Evolutionary conservation across 192 early-diverging fungal genomes (phyloP).

Genomic region (Spizellomyces punctatus): DNA sequence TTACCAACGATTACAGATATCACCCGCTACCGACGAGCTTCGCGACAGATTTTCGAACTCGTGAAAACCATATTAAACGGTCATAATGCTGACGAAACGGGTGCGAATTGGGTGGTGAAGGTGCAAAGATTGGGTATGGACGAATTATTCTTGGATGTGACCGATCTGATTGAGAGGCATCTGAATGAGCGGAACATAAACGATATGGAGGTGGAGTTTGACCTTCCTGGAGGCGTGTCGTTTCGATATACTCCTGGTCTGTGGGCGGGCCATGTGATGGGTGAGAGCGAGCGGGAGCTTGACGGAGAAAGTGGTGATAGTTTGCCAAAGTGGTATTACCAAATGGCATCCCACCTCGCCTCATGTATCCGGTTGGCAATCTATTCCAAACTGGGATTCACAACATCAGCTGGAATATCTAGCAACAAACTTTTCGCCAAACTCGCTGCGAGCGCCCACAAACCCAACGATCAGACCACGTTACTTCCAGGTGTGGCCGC

Average conservation of each 20-base stretch:
- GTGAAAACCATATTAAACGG: conserved; percentile 26
- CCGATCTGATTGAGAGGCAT: conserved; percentile 33
- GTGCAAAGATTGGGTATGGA: conserved; percentile 43
- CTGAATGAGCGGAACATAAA: background rate
- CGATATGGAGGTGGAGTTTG: background rate
- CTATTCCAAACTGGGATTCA: conserved; percentile 23
- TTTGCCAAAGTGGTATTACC: too few species aligned
- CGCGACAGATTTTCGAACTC: conserved; percentile 37
- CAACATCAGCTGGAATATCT: conserved; percentile 39
- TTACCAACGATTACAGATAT: conserved; percentile 27
- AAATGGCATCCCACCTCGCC: conserved; percentile 35
- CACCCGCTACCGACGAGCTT: conserved; percentile 32
- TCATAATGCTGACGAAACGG: conserved; percentile 5
- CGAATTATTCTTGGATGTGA: conserved; percentile 45
- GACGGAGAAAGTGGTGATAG: background rate
- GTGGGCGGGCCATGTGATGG: conserved; percentile 1
- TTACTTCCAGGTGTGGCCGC: conserved; percentile 10
- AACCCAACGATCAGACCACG: conserved; percentile 40
- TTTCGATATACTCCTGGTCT: background rate
- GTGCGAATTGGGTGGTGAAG: conserved; percentile 1
- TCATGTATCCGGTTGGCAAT: conserved; percentile 31
- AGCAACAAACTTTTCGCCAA: conserved; percentile 41
- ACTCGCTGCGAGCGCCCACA: conserved; percentile 36
- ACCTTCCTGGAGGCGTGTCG: conserved; percentile 6
- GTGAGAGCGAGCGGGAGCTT: background rate